phyloP scores from a whole-genome alignment of 2,329 filamentous ascomycete species.

The Fusarium brachygibbosum region DNA sequence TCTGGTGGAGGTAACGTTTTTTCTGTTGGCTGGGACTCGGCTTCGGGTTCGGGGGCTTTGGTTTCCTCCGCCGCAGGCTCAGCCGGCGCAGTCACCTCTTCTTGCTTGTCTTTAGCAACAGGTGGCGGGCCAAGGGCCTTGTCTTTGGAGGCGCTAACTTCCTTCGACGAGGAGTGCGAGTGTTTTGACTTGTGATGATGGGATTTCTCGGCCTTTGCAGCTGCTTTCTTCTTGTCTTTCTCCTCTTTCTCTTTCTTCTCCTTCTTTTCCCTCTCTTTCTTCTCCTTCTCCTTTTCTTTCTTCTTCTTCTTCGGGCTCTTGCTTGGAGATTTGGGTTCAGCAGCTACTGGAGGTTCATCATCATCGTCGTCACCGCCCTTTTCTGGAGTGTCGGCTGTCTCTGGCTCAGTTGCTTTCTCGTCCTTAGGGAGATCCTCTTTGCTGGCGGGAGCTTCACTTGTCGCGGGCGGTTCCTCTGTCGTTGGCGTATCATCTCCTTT shows the following conservation, averaged over 20 bases:
- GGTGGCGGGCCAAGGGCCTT: slow-evolving; percentile 5
- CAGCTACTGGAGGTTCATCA: slow-evolving; percentile 24
- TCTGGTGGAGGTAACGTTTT: slow-evolving; percentile 2
- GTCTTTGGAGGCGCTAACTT: slow-evolving; percentile 12
- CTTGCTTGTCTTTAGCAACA: slow-evolving; percentile 10
- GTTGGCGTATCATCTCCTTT: slow-evolving; percentile 4
- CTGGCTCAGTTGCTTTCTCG: slow-evolving; percentile 5
- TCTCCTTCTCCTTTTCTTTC: slow-evolving; percentile 69
- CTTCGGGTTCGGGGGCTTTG: slow-evolving; percentile 14
- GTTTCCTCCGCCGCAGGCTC: slow-evolving; percentile 13
- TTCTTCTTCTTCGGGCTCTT: slow-evolving; percentile 45
- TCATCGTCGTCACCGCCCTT: slow-evolving; percentile 26
- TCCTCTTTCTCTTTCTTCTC: slow-evolving; percentile 33
- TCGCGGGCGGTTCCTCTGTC: slow-evolving; percentile 7
- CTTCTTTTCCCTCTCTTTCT: slow-evolving; percentile 36
- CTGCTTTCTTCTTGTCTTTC: slow-evolving; percentile 37
- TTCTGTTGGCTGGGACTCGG: slow-evolving; percentile 17
- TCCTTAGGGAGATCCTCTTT: slow-evolving; percentile 10
- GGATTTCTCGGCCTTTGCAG: slow-evolving; percentile 37
- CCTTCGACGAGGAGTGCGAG: slow-evolving; percentile 34
- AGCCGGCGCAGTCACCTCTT: slow-evolving; percentile 5
- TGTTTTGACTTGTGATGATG: slow-evolving; percentile 43
- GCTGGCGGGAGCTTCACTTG: slow-evolving; percentile 4
- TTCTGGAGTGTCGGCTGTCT: not conserved
- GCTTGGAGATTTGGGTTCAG: slow-evolving; percentile 31